Evolutionary conservation across 2,329 filamentous ascomycete genomes (phyloP).

Genomic region (Albifimbria verrucaria): DNA sequence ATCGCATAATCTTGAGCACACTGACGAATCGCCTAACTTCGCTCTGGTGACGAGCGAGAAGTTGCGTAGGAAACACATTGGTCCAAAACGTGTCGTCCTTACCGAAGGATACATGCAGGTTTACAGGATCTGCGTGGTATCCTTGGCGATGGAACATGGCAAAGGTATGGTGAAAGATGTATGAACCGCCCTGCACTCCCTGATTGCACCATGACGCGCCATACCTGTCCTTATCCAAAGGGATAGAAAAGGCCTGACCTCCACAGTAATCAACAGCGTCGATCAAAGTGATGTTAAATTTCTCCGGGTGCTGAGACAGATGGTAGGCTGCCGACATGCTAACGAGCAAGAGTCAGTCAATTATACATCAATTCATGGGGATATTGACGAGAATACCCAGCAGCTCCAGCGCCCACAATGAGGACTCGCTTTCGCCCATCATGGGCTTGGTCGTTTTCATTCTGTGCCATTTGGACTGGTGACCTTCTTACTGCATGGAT

Average conservation of each 20-base stretch:
- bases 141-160: conserved; percentile 57
- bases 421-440: conserved; percentile 21
- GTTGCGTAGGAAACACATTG: conserved; percentile 57
- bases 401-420: conserved; percentile 38
- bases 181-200: conserved; percentile 55
- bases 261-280: conserved; percentile 57
- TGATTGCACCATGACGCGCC: conserved; percentile 63
- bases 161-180: conserved; percentile 63
- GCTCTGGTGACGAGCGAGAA: conserved; percentile 48
- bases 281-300: conserved; percentile 57
- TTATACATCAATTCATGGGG: neutral
- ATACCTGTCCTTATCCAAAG: conserved; percentile 53
- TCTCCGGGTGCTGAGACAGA: conserved; percentile 54
- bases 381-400: conserved; percentile 18
- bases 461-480: neutral
- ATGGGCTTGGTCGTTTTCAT: neutral
- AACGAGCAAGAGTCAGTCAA: neutral
- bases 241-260: conserved; percentile 61
- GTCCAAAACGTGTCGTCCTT: conserved; percentile 59
- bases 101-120: conserved; percentile 58
- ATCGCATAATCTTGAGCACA: conserved; percentile 52
- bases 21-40: conserved; percentile 51
- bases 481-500: neutral
- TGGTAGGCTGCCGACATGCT: conserved; percentile 56
- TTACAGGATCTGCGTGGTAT: conserved; percentile 44